Evolutionary conservation across 2,329 filamentous ascomycete genomes (phyloP).

Genomic region (Fusarium floridanum): DNA sequence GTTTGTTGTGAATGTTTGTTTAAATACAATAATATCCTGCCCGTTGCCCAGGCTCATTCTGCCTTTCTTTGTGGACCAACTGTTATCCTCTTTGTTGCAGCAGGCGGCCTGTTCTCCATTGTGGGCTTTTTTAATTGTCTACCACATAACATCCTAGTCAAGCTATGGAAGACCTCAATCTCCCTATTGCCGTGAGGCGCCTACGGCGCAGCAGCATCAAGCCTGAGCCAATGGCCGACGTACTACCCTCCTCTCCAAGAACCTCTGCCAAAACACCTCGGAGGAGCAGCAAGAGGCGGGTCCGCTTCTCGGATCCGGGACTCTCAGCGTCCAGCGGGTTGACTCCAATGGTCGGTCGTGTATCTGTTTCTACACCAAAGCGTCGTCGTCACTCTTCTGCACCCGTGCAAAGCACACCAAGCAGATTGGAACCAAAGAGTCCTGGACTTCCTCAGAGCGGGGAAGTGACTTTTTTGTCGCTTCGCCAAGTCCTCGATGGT

Average conservation of each 20-base stretch:
- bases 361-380: conserved; percentile 57
- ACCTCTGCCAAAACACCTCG: conserved; percentile 48
- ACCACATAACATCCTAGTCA: not conserved
- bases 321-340: conserved; percentile 63
- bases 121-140: not conserved
- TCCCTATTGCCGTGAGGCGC: conserved; percentile 69
- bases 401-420: conserved; percentile 47
- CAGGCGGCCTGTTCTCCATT: no score
- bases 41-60: conserved; percentile 3
- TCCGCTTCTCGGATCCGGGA: conserved; percentile 72
- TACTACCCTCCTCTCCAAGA: conserved; percentile 20
- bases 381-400: conserved; percentile 63
- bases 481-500: conserved; percentile 69
- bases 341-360: conserved; percentile 69
- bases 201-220: conserved; percentile 60
- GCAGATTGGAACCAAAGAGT: conserved; percentile 27
- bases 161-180: conserved; percentile 56
- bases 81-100: not conserved
- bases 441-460: conserved; percentile 47
- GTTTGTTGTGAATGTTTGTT: conserved; percentile 17
- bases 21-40: conserved; percentile 21
- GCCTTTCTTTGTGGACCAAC: not conserved
- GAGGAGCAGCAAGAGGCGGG: conserved; percentile 58
- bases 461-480: conserved; percentile 57
- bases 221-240: conserved; percentile 44